phyloP scores from a whole-genome alignment of 176 grass and related monocot species.

The Ananas comosus region DNA sequence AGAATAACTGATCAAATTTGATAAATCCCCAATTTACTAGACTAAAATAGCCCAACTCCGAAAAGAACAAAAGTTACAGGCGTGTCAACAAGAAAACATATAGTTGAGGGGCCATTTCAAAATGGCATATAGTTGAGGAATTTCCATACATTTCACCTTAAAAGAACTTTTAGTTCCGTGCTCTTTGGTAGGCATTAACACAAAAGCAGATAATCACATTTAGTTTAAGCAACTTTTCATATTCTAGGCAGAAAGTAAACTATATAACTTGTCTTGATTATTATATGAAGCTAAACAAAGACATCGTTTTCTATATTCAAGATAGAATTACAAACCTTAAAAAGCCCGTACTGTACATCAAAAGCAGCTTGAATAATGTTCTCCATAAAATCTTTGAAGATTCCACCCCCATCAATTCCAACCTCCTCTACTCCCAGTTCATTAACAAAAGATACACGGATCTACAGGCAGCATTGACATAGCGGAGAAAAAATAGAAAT shows the following conservation, averaged over 20 bases:
- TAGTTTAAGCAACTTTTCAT: slow-evolving; percentile 2
- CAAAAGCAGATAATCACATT: not conserved
- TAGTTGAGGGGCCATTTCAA: too few relatives aligned
- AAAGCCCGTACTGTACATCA: slow-evolving; percentile 87
- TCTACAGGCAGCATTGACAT: slow-evolving; percentile 42
- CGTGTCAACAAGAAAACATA: too few relatives aligned
- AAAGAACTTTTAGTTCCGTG: too few relatives aligned
- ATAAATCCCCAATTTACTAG: too few relatives aligned
- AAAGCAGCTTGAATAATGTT: slow-evolving; percentile 96
- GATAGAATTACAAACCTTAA: slow-evolving; percentile 57
- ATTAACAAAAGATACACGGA: slow-evolving; percentile 81
- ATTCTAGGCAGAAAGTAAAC: slow-evolving; percentile 3
- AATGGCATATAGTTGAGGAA: too few relatives aligned
- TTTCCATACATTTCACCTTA: too few relatives aligned
- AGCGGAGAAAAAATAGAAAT: not conserved
- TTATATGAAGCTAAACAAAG: not conserved
- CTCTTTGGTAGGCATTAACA: slow-evolving; percentile 1
- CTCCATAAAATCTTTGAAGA: slow-evolving; percentile 99
- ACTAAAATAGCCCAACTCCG: too few relatives aligned
- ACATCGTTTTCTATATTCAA: not conserved
- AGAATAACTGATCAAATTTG: too few relatives aligned
- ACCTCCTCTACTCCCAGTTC: slow-evolving; percentile 89
- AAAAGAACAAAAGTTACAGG: too few relatives aligned
- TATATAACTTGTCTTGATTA: not conserved
- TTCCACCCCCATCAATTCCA: slow-evolving; percentile 96